Evolutionary conservation across 139 green algal genomes (phyloP).

Genomic region (Chlorella sp.): DNA sequence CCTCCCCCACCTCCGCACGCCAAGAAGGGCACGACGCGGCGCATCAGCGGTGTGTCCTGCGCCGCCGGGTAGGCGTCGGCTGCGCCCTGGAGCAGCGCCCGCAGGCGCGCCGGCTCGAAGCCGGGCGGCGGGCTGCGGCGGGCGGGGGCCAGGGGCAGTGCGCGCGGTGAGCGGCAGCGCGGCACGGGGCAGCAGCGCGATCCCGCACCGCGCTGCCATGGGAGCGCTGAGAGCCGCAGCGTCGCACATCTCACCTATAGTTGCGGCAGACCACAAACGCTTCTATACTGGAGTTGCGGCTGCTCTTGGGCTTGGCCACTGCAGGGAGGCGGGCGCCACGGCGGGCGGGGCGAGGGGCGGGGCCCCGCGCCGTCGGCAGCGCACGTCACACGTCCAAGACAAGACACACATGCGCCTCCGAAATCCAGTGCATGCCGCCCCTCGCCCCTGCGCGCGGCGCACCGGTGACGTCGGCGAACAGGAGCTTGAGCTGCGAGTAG

Average conservation of each 20-base stretch:
- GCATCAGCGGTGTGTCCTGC: constrained; percentile 18
- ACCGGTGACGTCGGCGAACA: constrained; percentile 89
- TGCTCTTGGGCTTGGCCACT: constrained; percentile 93
- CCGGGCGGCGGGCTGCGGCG: constrained; percentile 58
- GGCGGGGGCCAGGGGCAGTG: too few relatives aligned
- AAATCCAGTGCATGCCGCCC: too few relatives aligned
- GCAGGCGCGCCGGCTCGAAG: constrained; percentile 65
- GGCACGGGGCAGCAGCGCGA: too few relatives aligned
- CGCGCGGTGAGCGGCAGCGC: too few relatives aligned
- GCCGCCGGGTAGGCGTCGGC: constrained; percentile 5
- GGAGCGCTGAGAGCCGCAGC: too few relatives aligned
- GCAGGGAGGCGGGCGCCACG: constrained; percentile 4
- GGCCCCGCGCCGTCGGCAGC: too few relatives aligned
- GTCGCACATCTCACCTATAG: too few relatives aligned
- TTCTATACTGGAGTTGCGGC: constrained; percentile 93
- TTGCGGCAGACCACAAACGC: constrained; percentile 94
- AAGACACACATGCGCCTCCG: too few relatives aligned
- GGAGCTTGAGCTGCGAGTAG: constrained; percentile 88
- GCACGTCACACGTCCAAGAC: too few relatives aligned
- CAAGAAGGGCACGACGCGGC: constrained; percentile 86
- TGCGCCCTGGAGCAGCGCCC: constrained; percentile 49
- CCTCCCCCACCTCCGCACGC: too few relatives aligned
- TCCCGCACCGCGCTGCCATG: too few relatives aligned
- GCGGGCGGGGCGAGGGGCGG: too few relatives aligned
- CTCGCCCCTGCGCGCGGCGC: neutral